phyloP scores from a whole-genome alignment of 2,329 filamentous ascomycete species.

The Aspergillus ustus region DNA sequence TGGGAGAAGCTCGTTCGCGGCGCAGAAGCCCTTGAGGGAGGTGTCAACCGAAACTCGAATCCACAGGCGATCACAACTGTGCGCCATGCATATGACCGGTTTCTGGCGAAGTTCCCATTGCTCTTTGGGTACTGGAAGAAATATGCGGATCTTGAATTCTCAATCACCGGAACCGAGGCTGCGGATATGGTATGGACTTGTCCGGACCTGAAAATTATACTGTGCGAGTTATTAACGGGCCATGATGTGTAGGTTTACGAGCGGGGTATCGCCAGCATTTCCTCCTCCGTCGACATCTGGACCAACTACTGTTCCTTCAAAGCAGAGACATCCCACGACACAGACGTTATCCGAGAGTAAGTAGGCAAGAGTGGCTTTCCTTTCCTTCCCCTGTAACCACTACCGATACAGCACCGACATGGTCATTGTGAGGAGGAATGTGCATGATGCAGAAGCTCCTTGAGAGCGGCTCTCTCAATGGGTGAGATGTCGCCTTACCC shows the following conservation, averaged over 20 bases:
- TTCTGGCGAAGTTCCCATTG: constrained; percentile 91
- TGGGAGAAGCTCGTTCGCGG: constrained; percentile 92
- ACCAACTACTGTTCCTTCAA: constrained; percentile 98
- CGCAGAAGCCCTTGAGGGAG: constrained; percentile 84
- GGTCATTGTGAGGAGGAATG: constrained; percentile 39
- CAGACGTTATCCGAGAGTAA: constrained; percentile 99
- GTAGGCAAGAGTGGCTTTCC: constrained; percentile 69
- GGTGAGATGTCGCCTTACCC: constrained; percentile 71
- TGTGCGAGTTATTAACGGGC: constrained; percentile 12
- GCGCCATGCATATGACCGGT: constrained; percentile 86
- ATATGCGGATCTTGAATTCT: constrained; percentile 97
- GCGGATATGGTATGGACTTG: constrained; percentile 81
- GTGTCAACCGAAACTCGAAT: constrained; percentile 94
- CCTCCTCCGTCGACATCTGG: constrained; percentile 95
- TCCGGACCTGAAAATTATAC: not conserved
- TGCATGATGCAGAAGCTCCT: constrained; percentile 36
- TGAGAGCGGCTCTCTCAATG: constrained; percentile 51
- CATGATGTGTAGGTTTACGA: constrained; percentile 75
- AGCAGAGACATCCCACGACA: constrained; percentile 93
- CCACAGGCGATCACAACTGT: constrained; percentile 88
- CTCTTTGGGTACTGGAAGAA: constrained; percentile 99
- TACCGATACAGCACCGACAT: constrained; percentile 46
- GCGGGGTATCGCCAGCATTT: constrained; percentile 89
- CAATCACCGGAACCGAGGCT: constrained; percentile 93
- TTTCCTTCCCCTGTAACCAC: constrained; percentile 59